Conservation (phyloP, 805 yeast genomes). For the Candida endomychidarum region DNA sequence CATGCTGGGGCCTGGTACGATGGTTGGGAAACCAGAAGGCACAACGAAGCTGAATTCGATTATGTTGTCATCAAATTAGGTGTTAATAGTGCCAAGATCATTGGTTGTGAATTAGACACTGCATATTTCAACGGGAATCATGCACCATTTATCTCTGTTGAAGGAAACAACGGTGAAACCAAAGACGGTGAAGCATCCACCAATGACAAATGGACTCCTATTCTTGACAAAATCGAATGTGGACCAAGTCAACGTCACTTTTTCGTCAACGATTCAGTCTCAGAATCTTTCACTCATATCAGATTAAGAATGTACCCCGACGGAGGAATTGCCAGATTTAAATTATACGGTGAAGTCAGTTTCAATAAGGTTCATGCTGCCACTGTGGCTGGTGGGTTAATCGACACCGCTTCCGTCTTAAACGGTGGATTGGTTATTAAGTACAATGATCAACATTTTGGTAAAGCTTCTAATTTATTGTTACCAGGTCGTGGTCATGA, state of each 20-base stretch:
- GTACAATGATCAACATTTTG: slow-evolving; percentile 91
- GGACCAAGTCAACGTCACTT: slow-evolving; percentile 89
- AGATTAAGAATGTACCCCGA: slow-evolving; percentile 94
- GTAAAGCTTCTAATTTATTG: slow-evolving; percentile 83
- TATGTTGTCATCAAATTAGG: slow-evolving; percentile 87
- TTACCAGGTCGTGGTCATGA: slow-evolving; percentile 94
- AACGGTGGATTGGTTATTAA: slow-evolving; percentile 88
- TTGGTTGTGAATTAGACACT: slow-evolving; percentile 90
- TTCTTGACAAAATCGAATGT: slow-evolving; percentile 73
- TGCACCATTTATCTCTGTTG: slow-evolving; percentile 87
- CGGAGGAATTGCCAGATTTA: slow-evolving; percentile 95
- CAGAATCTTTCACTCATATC: slow-evolving; percentile 74
- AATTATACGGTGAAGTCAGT: slow-evolving; percentile 80
- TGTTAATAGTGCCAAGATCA: slow-evolving; percentile 72
- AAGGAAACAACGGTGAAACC: slow-evolving; percentile 51
- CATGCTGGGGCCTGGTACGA: slow-evolving; percentile 97
- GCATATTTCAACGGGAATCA: slow-evolving; percentile 94
- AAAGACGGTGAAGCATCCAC: slow-evolving; percentile 28
- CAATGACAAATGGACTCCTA: slow-evolving; percentile 60
- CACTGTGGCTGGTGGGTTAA: slow-evolving; percentile 33
- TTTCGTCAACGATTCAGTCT: slow-evolving; percentile 59
- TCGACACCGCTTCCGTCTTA: slow-evolving; percentile 76
- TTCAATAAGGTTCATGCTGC: slow-evolving; percentile 61
- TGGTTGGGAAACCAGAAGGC: slow-evolving; percentile 98
- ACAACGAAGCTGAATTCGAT: slow-evolving; percentile 79